These are phyloP conservation scores for Colletotrichum limetticola DNA, from an alignment of 2,329 filamentous ascomycete species.

Conservation along the genomic window DNA sequence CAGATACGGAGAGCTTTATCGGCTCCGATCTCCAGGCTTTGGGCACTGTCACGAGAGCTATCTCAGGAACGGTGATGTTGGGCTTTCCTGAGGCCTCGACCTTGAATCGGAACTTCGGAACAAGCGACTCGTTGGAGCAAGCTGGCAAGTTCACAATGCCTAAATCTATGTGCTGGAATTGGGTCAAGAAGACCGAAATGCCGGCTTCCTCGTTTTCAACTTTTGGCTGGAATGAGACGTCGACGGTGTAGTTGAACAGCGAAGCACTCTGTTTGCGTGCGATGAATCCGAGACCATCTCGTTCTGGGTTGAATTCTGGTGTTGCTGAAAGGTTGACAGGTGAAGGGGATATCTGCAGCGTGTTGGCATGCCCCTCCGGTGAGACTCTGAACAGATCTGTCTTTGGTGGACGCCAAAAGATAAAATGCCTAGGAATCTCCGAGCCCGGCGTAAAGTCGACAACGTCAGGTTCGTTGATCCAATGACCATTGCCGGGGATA, in stretches of 20 bases:
- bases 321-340: conserved; percentile 37
- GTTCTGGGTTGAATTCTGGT: conserved; percentile 54
- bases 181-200: conserved; percentile 62
- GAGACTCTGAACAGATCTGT: conserved; percentile 50
- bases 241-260: conserved; percentile 61
- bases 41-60: conserved; percentile 51
- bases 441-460: conserved; percentile 55
- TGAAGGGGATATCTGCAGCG: conserved; percentile 39
- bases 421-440: conserved; percentile 54
- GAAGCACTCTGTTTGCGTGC: conserved; percentile 65
- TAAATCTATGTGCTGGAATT: conserved; percentile 63
- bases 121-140: conserved; percentile 26
- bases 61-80: conserved; percentile 43
- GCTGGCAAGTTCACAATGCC: conserved; percentile 48
- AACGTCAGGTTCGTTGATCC: conserved; percentile 53
- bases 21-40: conserved; percentile 45
- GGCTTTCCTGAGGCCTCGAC: conserved; percentile 51
- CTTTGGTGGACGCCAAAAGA: conserved; percentile 58
- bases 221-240: conserved; percentile 55
- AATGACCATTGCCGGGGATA: conserved; percentile 53
- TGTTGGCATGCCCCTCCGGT: conserved; percentile 49
- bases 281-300: conserved; percentile 55
- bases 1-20: conserved; percentile 53
- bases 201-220: conserved; percentile 60
- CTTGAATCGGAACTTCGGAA: conserved; percentile 56